Evolutionary conservation across 495 filamentous ascomycete genomes (phyloP).

Genomic region (Bacidia rubella): DNA sequence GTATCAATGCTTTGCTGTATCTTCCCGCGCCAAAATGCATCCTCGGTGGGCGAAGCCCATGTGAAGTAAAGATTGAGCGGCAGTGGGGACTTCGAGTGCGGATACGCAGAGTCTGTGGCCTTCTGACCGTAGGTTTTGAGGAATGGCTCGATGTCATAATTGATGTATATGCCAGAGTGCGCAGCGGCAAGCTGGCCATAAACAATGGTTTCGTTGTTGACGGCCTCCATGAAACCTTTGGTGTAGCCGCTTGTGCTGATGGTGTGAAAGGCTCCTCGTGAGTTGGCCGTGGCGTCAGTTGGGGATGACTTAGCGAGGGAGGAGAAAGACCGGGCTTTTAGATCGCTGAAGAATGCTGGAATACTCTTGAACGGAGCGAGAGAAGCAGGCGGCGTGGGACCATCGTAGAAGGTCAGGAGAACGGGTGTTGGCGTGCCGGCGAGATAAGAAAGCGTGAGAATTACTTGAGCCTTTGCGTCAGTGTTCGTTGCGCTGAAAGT

Average conservation of each 20-base stretch:
- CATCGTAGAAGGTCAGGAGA: conserved; percentile 8
- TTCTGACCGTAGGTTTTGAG: conserved; percentile 5
- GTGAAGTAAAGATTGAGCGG: conserved; percentile 9
- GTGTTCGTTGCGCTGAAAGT: conserved; percentile 5
- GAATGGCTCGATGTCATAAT: conserved; percentile 10
- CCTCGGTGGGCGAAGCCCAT: conserved; percentile 4
- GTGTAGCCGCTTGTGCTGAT: not conserved
- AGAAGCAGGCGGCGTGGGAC: conserved; percentile 1
- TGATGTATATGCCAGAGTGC: conserved; percentile 4
- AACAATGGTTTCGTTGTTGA: not conserved
- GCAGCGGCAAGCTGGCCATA: not conserved
- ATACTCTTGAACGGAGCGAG: not conserved
- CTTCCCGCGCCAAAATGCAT: conserved; percentile 4
- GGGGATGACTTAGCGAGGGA: not conserved
- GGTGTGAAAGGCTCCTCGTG: conserved; percentile 2
- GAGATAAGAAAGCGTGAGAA: not conserved
- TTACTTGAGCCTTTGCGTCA: conserved; percentile 10
- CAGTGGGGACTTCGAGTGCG: conserved; percentile 5
- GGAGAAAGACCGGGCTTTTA: not conserved
- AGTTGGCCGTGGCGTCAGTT: not conserved
- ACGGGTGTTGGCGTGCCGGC: not conserved
- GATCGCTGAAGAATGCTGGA: not conserved
- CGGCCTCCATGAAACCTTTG: not conserved
- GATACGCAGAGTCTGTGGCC: conserved; percentile 9
- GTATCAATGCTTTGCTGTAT: conserved; percentile 5